Evolutionary conservation across 2,329 filamentous ascomycete genomes (phyloP).

Genomic region (Phialocephala sp.): DNA sequence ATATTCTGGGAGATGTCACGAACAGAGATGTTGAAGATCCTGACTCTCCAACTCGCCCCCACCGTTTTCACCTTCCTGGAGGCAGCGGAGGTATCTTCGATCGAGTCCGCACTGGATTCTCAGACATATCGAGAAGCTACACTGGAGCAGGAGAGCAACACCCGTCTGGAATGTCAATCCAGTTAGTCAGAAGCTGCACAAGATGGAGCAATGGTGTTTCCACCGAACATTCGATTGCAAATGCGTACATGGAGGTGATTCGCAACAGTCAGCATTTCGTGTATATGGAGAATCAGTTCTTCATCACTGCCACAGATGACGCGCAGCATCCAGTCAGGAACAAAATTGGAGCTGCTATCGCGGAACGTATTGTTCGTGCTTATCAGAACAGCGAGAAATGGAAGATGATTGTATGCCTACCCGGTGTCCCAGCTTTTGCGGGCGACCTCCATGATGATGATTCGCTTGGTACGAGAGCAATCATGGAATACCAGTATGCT

Average conservation of each 20-base stretch:
- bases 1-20: neutral
- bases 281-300: conserved; percentile 86
- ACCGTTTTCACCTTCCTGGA: conserved; percentile 25
- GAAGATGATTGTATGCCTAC: conserved; percentile 79
- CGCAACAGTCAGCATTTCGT: conserved; percentile 72
- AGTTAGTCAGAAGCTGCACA: conserved; percentile 51
- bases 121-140: conserved; percentile 5
- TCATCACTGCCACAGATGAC: conserved; percentile 80
- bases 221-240: conserved; percentile 81
- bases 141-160: neutral
- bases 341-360: conserved; percentile 78
- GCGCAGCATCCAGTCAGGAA: conserved; percentile 76
- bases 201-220: conserved; percentile 65
- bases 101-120: conserved; percentile 14
- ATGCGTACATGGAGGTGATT: conserved; percentile 80
- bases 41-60: conserved; percentile 15
- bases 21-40: conserved; percentile 21
- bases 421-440: conserved; percentile 81
- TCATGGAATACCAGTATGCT: conserved; percentile 88
- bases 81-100: conserved; percentile 26
- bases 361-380: conserved; percentile 76
- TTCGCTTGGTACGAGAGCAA: conserved; percentile 77
- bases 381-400: conserved; percentile 69
- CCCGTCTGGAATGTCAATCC: conserved; percentile 38
- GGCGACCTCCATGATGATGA: conserved; percentile 77